A percentile compares a stretch with the other conserved stretches of the same genome.
Conservation (phyloP, 352 stramenopile genomes). For the Globisporangium alternatum region DNA sequence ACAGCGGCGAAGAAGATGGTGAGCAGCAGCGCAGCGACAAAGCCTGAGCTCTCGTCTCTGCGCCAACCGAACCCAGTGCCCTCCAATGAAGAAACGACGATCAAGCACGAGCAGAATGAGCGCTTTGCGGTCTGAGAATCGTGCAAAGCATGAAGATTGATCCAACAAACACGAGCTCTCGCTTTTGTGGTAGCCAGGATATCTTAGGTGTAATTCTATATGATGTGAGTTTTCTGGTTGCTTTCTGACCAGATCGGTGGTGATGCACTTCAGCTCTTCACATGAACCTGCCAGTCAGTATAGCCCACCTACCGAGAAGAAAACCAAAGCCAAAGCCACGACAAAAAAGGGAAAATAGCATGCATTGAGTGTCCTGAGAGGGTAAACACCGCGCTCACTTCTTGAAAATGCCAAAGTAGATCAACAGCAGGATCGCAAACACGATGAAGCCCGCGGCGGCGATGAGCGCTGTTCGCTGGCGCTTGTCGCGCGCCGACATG, state of each 20-base stretch:
- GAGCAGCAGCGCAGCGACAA: slow-evolving; percentile 14
- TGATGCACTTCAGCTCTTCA: neutral
- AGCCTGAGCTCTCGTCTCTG: slow-evolving; percentile 24
- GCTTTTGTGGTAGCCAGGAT: neutral
- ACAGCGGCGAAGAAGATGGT: slow-evolving; percentile 20
- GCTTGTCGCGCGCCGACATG: slow-evolving; percentile 84
- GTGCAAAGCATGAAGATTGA: neutral
- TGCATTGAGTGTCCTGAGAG: slow-evolving; percentile 6
- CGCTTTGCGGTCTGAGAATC: slow-evolving; percentile 58
- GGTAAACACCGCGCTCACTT: slow-evolving; percentile 35
- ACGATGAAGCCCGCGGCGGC: slow-evolving; percentile 77
- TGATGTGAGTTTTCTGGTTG: neutral
- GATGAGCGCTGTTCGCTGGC: slow-evolving; percentile 65
- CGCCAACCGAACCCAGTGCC: slow-evolving; percentile 31
- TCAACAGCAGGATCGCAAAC: slow-evolving; percentile 79
- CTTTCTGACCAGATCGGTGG: neutral
- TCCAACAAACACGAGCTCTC: too few species aligned
- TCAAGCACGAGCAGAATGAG: slow-evolving; percentile 56
- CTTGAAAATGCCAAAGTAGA: slow-evolving; percentile 90
- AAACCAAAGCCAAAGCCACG: neutral
- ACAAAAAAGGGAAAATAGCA: slow-evolving; percentile 1
- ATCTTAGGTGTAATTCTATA: neutral
- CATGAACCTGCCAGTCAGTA: neutral
- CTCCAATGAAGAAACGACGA: slow-evolving; percentile 35
- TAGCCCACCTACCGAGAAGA: neutral